Base-by-base conservation (phyloP, 2,329 filamentous ascomycete species). In the Lasiodiplodia sp. region DNA sequence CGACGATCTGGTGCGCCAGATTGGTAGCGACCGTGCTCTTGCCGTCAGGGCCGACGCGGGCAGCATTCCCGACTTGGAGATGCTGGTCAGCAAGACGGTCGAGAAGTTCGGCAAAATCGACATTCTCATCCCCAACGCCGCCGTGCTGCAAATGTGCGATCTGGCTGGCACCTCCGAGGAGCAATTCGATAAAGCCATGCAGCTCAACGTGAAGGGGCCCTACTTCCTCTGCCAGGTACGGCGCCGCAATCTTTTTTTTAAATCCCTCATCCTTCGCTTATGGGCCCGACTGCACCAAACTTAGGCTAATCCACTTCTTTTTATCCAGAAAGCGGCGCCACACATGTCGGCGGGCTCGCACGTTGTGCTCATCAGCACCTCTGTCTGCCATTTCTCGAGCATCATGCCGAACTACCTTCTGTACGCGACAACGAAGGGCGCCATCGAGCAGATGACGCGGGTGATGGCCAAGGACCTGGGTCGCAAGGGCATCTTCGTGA, bases 21-120 rank as follows among this genome's bases (percentile, higher is more conserved):
- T 95, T 5, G 75, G 84, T 82, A 83, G 81, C 60, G 84, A 94
- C 74, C 83, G 84, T 70, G 88, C 88, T 69, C 77, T 91, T 18
- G 78, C 86, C 49, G 85, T 94, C 3, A 90, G 92, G 82, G 92
- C 92, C 25, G 91, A 94, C 79, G 87, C 95, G 74, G 86, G 87
- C 71, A 85, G 86, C 1, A 83, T 88, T n/a, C 31, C 25, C 40
- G 38, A 53, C 5, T 37, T 64, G 60, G 60, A 52, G 12, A 25
- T 34, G 47, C 47, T 64, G 28, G 60, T 64, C n/a, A 38, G 51
- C 31, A 37, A 51, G n/a, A 53, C 60, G 16, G 47, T 64, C 31
- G 44, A 64, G n/a, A 66, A 47, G 37, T 85, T 85, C 63, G 84
- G 84, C 31, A 83, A 83, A 69, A 85, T 91, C 71, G 88, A 91